phyloP scores from a whole-genome alignment of 1,284 basidiomycete genomes.

The Ceratobasidium sp. region DNA sequence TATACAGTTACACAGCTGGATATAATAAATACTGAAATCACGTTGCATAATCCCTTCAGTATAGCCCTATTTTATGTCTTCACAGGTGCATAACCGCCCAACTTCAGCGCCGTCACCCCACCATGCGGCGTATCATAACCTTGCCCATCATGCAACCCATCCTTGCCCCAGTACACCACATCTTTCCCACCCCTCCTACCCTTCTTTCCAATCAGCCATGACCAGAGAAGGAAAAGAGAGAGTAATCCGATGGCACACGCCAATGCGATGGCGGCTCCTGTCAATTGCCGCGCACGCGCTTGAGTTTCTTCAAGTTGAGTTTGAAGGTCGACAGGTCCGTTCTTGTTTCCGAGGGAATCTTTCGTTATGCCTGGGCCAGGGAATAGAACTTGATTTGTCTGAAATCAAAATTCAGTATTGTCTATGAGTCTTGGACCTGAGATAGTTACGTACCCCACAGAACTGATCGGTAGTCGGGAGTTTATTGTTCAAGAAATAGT shows the following conservation, averaged over 20 bases:
- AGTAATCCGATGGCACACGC: background rate
- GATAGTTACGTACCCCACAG: slow-evolving; percentile 19
- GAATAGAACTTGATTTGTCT: slow-evolving; percentile 42
- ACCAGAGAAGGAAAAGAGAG: background rate
- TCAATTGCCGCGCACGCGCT: background rate
- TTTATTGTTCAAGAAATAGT: slow-evolving; percentile 35
- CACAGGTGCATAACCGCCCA: slow-evolving; percentile 4
- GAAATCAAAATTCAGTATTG: background rate
- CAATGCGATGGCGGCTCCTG: background rate
- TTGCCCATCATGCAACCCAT: background rate
- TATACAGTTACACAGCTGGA: too few relatives aligned
- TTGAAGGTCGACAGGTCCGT: background rate
- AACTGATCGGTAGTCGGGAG: slow-evolving; percentile 18
- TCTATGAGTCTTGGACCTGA: too few relatives aligned
- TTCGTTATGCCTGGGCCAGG: slow-evolving; percentile 8
- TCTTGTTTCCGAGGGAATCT: background rate
- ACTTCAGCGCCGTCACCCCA: background rate
- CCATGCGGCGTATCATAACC: background rate
- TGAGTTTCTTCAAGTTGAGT: background rate
- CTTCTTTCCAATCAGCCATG: background rate
- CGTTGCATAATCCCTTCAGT: too few relatives aligned
- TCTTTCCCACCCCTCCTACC: background rate
- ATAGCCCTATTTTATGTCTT: background rate
- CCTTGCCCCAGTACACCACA: background rate
- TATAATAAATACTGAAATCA: too few relatives aligned